phyloP scores from a whole-genome alignment of 2,329 filamentous ascomycete species.

The Paecilomyces formosus region DNA sequence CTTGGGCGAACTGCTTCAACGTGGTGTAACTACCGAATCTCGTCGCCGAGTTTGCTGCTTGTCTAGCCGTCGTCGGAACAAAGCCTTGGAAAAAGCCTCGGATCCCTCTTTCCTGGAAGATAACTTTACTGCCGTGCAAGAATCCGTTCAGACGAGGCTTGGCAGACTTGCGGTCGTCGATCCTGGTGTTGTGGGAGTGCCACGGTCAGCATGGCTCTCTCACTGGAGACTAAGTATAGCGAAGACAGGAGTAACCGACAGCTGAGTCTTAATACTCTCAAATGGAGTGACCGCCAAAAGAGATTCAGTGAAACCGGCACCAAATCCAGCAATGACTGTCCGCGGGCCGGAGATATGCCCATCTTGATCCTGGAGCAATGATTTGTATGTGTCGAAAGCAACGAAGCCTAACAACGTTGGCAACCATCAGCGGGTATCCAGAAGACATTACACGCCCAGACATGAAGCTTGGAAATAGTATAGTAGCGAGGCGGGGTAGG shows the following conservation, averaged over 20 bases:
- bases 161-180: constrained; percentile 84
- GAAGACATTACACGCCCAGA: neutral
- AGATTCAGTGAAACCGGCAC: constrained; percentile 89
- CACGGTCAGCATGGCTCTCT: neutral
- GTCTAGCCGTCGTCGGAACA: constrained; percentile 85
- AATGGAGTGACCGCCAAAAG: constrained; percentile 91
- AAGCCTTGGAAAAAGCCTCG: constrained; percentile 96
- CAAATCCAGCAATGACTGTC: constrained; percentile 89
- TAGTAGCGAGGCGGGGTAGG: neutral
- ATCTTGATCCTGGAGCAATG: constrained; percentile 68
- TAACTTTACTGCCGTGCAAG: constrained; percentile 79
- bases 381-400: constrained; percentile 92
- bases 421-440: neutral
- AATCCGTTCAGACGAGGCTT: constrained; percentile 88
- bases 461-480: neutral
- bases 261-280: constrained; percentile 95
- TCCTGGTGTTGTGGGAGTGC: constrained; percentile 44
- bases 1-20: constrained; percentile 82
- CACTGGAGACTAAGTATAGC: neutral
- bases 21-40: constrained; percentile 88
- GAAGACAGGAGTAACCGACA: constrained; percentile 43
- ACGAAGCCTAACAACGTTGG: constrained; percentile 60
- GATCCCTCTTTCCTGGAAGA: constrained; percentile 78
- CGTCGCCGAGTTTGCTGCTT: constrained; percentile 88
- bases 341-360: constrained; percentile 85